Percentiles rank a stretch among this genome's conserved stretches.
phyloP scores from a whole-genome alignment of 2,329 filamentous ascomycete genomes.

The Myriosclerotinia scirpicola region DNA sequence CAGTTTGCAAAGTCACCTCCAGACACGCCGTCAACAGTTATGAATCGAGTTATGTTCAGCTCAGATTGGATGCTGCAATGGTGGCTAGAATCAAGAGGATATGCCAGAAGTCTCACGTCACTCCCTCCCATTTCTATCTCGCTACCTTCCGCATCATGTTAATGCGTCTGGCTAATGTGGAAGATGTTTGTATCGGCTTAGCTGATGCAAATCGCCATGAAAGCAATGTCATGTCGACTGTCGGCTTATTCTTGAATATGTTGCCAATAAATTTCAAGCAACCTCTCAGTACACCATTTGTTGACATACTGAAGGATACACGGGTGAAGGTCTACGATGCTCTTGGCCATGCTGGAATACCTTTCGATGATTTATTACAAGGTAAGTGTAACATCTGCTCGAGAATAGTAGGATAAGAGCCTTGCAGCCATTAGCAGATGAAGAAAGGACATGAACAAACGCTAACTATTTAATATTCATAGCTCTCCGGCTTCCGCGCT shows the following conservation, averaged over 20 bases:
- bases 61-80: neutral
- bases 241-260: neutral
- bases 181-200: neutral
- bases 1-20: neutral
- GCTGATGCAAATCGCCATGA: neutral
- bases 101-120: neutral
- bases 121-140: neutral
- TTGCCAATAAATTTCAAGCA: neutral
- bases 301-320: no score
- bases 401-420: no score
- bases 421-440: no score
- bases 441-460: no score
- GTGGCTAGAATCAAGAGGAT: neutral
- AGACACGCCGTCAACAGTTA: neutral
- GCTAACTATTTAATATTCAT: no score
- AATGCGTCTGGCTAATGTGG: neutral
- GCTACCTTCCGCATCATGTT: neutral
- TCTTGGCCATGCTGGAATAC: neutral
- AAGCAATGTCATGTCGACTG: neutral
- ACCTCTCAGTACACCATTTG: no score
- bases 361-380: no score
- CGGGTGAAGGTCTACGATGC: no score
- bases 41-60: neutral
- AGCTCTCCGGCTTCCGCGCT: no score
- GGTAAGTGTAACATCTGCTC: no score